Evolutionary conservation across 2,329 filamentous ascomycete species (phyloP), one percentile per base, ranked within the genome.

Genomic region (Thermomyces lanuginosus): DNA sequence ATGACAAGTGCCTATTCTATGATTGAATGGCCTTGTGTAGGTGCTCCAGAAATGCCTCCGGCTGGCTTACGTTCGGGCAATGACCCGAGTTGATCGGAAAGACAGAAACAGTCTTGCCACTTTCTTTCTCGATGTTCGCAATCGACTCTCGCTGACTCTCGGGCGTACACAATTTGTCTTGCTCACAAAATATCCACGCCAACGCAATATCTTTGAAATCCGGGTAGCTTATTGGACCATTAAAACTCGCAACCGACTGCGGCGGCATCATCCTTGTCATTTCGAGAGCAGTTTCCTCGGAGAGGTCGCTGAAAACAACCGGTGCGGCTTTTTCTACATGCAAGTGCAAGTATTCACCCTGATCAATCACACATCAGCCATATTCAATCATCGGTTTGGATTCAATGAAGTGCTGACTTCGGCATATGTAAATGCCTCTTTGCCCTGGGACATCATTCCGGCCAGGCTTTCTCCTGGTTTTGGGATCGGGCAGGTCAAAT

Each of bases 151-250:
- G 41, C 28, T 53, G 49, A 15, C 38, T 27, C 9, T 38, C 27
- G 1, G 45, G 43, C 1, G 35, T 20, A 7, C 55, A 29, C 12
- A 42, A 40, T 11, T 25, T 22, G 29, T 55, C 51, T 5, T 45
- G 36, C 19, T 40, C 36, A 15, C 41, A 44, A 24, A 50, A 22
- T 4, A 55, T 39, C 29, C 43, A 55, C 9, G 46, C 49, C 2
- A 44, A 41, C 1, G 48, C 43, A 2, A 52, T 33, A 21, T 51
- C 35, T 28, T 44, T 45, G 33, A 49, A 52, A 0, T 43, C 50
- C 2, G 39, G 11, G 30, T 52, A 41, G 4, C 44, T 48, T 13
- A 53, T 22, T 21, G 33, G 30, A 6, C 40, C 37, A 1, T 26
- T 32, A 29, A 55, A 54, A 21, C 41, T 44, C 9, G 35, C 23